Percentiles rank a stretch among this genome's conserved stretches.
These are phyloP conservation scores for Brassica carinata DNA, from an alignment of 345 rosid genomes.

Conservation along the genomic window DNA sequence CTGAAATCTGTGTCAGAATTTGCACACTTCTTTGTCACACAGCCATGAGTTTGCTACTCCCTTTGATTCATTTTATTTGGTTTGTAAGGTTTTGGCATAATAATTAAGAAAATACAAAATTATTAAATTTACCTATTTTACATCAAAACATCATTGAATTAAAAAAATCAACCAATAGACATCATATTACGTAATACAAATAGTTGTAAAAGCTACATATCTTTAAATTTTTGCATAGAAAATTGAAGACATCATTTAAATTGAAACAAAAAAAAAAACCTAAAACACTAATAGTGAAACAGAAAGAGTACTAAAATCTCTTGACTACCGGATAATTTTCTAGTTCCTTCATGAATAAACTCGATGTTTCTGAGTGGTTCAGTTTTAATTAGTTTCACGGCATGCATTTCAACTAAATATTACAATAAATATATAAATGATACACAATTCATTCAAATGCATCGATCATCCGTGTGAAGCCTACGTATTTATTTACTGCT, in stretches of 20 bases:
- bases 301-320: neutral
- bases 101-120: too few species aligned
- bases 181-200: too few species aligned
- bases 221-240: too few species aligned
- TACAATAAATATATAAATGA: neutral
- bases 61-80: too few species aligned
- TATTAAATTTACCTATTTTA: too few species aligned
- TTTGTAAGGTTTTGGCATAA: too few species aligned
- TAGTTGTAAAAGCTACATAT: too few species aligned
- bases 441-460: neutral
- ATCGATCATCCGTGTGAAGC: neutral
- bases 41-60: neutral
- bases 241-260: too few species aligned
- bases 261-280: too few species aligned
- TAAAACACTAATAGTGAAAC: too few species aligned
- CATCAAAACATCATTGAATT: too few species aligned
- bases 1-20: neutral
- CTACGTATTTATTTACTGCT: neutral
- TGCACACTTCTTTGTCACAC: neutral
- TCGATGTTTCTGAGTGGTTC: neutral
- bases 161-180: too few species aligned
- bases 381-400: conserved; percentile 1
- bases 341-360: neutral
- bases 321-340: neutral
- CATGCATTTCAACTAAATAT: neutral